Evolutionary conservation across 148 eudicot species (phyloP).

Genomic region (Vaccinium corymbosum): DNA sequence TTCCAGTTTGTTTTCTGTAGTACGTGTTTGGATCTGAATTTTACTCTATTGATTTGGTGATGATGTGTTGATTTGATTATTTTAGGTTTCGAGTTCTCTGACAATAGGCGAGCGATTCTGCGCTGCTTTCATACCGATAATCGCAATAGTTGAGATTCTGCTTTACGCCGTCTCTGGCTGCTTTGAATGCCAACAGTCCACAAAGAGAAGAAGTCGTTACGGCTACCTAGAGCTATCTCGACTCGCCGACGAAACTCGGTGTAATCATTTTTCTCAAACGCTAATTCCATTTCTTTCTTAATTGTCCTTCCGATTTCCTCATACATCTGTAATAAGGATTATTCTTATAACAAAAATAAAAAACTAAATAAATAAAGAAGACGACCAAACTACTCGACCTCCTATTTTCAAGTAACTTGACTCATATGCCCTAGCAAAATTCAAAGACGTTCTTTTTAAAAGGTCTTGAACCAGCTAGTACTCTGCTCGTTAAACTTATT

Average conservation of each 20-base stretch:
- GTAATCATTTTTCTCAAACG: conserved; percentile 20
- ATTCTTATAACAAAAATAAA: too few relatives aligned
- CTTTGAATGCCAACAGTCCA: conserved; percentile 21
- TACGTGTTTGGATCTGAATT: neutral
- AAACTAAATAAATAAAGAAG: too few relatives aligned
- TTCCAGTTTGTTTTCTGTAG: neutral
- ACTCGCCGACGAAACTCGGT: conserved; percentile 49
- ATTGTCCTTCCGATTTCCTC: neutral
- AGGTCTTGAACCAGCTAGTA: neutral
- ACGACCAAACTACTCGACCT: neutral
- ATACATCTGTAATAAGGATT: neutral
- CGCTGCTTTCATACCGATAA: conserved; percentile 36
- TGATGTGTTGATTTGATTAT: conserved; percentile 6
- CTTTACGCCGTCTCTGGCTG: conserved; percentile 36
- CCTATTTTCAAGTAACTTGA: neutral
- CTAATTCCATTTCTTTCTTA: neutral
- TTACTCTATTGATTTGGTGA: neutral
- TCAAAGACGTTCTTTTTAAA: too few relatives aligned
- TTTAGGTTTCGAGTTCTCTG: conserved; percentile 38
- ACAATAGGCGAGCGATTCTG: conserved; percentile 45
- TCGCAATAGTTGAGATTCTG: conserved; percentile 44
- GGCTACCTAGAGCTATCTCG: conserved; percentile 29
- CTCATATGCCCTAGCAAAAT: too few relatives aligned
- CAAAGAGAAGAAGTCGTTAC: conserved; percentile 1
- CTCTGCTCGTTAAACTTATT: neutral